Percentiles rank a stretch among this genome's conserved stretches.
phyloP scores from a whole-genome alignment of 257 asterid genomes.

The Ilex aquifolium region DNA sequence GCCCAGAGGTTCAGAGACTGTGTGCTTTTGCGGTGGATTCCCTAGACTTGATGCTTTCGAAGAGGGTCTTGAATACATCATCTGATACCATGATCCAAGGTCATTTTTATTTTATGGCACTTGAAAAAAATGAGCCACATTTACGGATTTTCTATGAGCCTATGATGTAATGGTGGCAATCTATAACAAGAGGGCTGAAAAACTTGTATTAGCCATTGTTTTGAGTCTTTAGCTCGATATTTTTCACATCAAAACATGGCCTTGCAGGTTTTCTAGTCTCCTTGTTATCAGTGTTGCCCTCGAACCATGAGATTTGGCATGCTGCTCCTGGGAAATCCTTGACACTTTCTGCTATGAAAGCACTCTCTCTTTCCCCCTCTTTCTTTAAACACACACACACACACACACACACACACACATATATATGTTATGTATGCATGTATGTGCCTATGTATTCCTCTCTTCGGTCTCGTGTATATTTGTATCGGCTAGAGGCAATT shows the following conservation, averaged over 20 bases:
- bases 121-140: not conserved
- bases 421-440: too few species aligned
- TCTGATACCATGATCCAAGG: slow-evolving; percentile 33
- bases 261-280: too few species aligned
- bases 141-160: not conserved
- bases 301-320: too few species aligned
- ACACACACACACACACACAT: too few species aligned
- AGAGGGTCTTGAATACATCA: slow-evolving; percentile 28
- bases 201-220: too few species aligned
- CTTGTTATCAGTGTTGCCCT: too few species aligned
- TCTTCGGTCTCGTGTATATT: slow-evolving; percentile 4
- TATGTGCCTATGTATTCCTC: not conserved
- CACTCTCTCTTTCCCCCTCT: not conserved
- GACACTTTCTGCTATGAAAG: not conserved
- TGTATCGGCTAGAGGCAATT: slow-evolving; percentile 6
- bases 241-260: too few species aligned
- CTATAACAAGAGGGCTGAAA: not conserved
- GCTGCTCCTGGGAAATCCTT: not conserved
- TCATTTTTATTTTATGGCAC: not conserved
- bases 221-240: too few species aligned
- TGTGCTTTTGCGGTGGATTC: slow-evolving; percentile 67
- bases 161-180: not conserved
- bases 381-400: not conserved
- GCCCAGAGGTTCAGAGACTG: slow-evolving; percentile 73
- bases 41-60: slow-evolving; percentile 45